Evolutionary conservation across 192 early-diverging fungal genomes (phyloP), one percentile per base, ranked within the genome.

Genomic region (Geranomyces variabilis): DNA sequence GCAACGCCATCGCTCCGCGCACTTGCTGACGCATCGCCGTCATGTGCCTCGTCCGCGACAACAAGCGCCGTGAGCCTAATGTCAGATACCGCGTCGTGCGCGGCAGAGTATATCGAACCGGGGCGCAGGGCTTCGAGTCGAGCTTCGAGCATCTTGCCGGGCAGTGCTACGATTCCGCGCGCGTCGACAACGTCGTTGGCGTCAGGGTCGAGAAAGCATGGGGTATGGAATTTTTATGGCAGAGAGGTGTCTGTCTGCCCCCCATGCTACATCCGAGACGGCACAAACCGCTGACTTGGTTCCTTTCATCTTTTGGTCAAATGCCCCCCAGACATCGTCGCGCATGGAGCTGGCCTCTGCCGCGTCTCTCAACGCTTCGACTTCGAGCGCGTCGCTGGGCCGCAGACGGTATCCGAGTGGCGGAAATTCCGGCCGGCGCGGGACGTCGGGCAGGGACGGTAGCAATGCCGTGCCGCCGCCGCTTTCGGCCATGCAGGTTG

Each of bases 401-500:
- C 48, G 24, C 4, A 53, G 15, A 53, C 19, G 51, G 24, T 53
- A 24, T 53, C 24, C 51, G 7, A 53, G 51, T 31, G 45, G 31
- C 26, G 67, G 60, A 55, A 55, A 45, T 44, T 14, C 33, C 17
- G 47, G 47, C 21, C 67, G 67, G 17, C 74, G 67, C 53, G 22
- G 15, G 19, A 29, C 46, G 33, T 10, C 34, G 7, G 14, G 15
- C 1, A 69, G 62, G 22, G 67, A 44, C 33, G 36, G 36, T 10
- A 41, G 36, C 36, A 31, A 33, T 8, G 19, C 45, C 69, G 46
- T 22, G 21, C 69, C 68, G 13, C 41, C 48, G 21, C 60, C 48
- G 21, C 33, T 73, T 41, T 53, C 69, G 13, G 65, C 80, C 1
- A 48, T 64, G 19, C 67, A 69, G 17, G 19, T 72, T 8, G 77